Evolutionary conservation across 805 yeast genomes (phyloP).

Genomic region (Saccharomycopsis guyanensis): DNA sequence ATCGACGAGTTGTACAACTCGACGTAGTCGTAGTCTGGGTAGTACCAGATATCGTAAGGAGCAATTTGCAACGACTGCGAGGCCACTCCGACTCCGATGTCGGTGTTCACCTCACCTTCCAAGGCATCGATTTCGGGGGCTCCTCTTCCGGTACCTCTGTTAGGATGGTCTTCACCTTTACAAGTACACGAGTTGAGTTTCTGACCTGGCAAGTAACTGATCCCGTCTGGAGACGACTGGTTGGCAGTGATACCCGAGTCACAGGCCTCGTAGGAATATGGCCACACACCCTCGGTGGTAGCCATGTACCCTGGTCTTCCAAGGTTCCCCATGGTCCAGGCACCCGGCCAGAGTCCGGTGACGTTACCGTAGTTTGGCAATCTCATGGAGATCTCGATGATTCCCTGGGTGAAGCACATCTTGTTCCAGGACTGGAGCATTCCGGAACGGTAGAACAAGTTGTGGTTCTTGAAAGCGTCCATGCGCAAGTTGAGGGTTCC

Average conservation of each 20-base stretch:
- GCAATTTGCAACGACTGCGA: constrained; percentile 92
- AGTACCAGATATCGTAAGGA: constrained; percentile 91
- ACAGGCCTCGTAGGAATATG: constrained; percentile 78
- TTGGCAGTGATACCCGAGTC: constrained; percentile 94
- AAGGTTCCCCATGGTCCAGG: constrained; percentile 90
- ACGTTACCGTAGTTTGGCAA: constrained; percentile 74
- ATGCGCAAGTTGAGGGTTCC: constrained; percentile 63
- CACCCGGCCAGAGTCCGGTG: constrained; percentile 92
- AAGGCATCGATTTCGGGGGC: constrained; percentile 92
- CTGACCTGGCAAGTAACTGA: constrained; percentile 83
- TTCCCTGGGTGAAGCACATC: constrained; percentile 82
- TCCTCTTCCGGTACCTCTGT: constrained; percentile 81
- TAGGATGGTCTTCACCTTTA: constrained; percentile 79
- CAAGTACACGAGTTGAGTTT: constrained; percentile 72
- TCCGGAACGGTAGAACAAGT: constrained; percentile 77
- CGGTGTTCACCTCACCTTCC: constrained; percentile 71
- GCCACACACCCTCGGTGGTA: constrained; percentile 92
- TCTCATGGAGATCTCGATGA: constrained; percentile 64
- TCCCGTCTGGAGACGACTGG: constrained; percentile 86
- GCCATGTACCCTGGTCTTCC: constrained; percentile 89
- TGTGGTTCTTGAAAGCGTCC: constrained; percentile 79
- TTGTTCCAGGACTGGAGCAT: constrained; percentile 93
- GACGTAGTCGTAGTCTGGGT: constrained; percentile 77
- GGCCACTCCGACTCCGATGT: constrained; percentile 56
- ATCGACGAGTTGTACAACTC: constrained; percentile 62